Conservation (phyloP, 2,329 filamentous ascomycete species). For the Cladophialophora immunda region DNA sequence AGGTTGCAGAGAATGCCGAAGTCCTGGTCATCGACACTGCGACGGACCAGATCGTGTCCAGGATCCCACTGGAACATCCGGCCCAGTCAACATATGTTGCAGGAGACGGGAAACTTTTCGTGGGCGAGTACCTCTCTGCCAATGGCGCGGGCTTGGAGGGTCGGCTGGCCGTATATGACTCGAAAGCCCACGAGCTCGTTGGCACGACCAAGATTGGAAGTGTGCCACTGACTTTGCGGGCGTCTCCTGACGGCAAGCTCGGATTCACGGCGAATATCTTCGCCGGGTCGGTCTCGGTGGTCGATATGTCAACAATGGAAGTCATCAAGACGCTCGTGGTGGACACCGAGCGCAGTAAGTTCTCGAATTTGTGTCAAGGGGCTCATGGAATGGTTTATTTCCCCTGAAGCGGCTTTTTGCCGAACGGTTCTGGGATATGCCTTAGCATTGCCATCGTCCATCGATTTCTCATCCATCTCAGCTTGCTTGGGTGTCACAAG, state of each 20-base stretch:
- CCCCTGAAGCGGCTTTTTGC: neutral
- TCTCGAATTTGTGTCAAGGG: constrained; percentile 7
- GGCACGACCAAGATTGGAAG: neutral
- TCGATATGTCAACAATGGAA: neutral
- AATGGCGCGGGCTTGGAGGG: neutral
- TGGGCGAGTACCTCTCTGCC: neutral
- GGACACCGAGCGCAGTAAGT: constrained; percentile 6
- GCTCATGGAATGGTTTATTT: constrained; percentile 15
- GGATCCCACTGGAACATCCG: neutral
- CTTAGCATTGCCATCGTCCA: neutral
- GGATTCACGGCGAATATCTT: constrained; percentile 15
- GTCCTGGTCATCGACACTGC: constrained; percentile 14
- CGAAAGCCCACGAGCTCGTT: neutral
- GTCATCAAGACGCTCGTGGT: constrained; percentile 1
- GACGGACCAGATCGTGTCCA: constrained; percentile 3
- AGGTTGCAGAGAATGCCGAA: constrained; percentile 1
- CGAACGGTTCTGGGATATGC: neutral
- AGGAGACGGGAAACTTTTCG: neutral
- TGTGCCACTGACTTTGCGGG: constrained; percentile 4
- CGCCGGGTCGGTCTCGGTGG: neutral
- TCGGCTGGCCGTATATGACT: neutral
- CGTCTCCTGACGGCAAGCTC: constrained; percentile 1
- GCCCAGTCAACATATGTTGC: constrained; percentile 10
- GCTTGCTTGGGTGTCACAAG: neutral
- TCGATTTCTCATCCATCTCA: neutral